Conservation (phyloP, 1,139 yeast genomes). For the Wickerhamomyces sp. region DNA sequence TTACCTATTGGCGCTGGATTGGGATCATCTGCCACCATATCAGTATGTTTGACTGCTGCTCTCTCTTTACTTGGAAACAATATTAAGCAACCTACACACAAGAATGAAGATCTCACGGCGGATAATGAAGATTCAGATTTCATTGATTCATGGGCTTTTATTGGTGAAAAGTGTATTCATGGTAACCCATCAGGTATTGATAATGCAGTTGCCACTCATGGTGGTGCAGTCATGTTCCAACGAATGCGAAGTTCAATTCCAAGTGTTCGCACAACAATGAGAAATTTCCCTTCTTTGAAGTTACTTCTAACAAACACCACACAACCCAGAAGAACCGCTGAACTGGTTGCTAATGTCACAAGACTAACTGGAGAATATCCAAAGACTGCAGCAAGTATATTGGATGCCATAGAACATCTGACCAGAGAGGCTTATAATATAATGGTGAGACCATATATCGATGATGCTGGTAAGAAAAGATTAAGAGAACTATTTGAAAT, state of each 20-base stretch:
- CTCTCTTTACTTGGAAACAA: constrained; percentile 60
- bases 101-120: constrained; percentile 29
- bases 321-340: constrained; percentile 83
- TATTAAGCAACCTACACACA: constrained; percentile 27
- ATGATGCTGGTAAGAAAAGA: constrained; percentile 36
- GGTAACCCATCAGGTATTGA: constrained; percentile 98
- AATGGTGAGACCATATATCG: constrained; percentile 49
- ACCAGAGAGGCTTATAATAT: constrained; percentile 64
- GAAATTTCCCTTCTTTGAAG: constrained; percentile 70
- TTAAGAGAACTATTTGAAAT: constrained; percentile 68
- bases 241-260: constrained; percentile 53
- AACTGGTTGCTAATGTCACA: constrained; percentile 74
- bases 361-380: constrained; percentile 49
- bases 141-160: constrained; percentile 81
- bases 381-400: constrained; percentile 47
- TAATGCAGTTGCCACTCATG: constrained; percentile 92
- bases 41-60: constrained; percentile 82
- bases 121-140: constrained; percentile 44
- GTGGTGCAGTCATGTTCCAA: constrained; percentile 92
- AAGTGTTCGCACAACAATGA: constrained; percentile 57
- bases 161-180: constrained; percentile 94
- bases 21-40: constrained; percentile 89
- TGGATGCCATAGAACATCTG: constrained; percentile 66
- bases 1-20: constrained; percentile 96
- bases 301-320: constrained; percentile 78